Conservation (phyloP, 2,329 filamentous ascomycete species). For the Aspergillus niger region DNA sequence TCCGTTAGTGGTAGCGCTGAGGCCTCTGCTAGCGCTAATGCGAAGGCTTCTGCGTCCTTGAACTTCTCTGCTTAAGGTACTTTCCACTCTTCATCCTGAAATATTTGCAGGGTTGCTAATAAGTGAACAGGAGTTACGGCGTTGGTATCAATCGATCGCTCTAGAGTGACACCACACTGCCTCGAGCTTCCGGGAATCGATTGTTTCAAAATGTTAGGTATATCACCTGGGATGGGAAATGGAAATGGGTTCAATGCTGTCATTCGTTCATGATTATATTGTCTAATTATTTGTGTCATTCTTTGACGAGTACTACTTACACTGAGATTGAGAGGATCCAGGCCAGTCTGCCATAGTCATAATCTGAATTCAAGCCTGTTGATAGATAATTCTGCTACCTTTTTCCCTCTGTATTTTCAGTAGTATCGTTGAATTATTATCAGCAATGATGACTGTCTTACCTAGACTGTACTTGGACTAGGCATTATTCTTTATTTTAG, state of each 20-base stretch:
- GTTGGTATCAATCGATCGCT: not conserved
- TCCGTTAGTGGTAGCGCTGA: slow-evolving; percentile 2
- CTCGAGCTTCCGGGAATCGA: not conserved
- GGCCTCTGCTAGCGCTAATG: slow-evolving; percentile 13
- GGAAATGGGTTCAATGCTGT: not conserved
- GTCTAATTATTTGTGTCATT: not conserved
- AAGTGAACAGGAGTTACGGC: not conserved
- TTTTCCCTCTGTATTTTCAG: not conserved
- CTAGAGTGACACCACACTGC: not conserved
- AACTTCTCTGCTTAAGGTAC: not conserved
- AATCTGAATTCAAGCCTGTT: not conserved
- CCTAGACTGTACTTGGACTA: too few relatives aligned
- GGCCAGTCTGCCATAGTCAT: not conserved
- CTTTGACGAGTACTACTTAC: not conserved
- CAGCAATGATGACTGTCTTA: not conserved
- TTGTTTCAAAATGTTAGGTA: not conserved
- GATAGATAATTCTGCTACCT: not conserved
- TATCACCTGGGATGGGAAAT: not conserved
- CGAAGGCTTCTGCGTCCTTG: slow-evolving; percentile 5
- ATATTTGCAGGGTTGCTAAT: not conserved
- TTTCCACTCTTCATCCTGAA: not conserved
- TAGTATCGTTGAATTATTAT: not conserved
- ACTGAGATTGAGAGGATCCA: not conserved
- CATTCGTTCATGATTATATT: not conserved
- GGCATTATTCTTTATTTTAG: too few relatives aligned